Base-by-base conservation (phyloP, 176 grass and related monocot genomes). In the Stipa capillata region DNA sequence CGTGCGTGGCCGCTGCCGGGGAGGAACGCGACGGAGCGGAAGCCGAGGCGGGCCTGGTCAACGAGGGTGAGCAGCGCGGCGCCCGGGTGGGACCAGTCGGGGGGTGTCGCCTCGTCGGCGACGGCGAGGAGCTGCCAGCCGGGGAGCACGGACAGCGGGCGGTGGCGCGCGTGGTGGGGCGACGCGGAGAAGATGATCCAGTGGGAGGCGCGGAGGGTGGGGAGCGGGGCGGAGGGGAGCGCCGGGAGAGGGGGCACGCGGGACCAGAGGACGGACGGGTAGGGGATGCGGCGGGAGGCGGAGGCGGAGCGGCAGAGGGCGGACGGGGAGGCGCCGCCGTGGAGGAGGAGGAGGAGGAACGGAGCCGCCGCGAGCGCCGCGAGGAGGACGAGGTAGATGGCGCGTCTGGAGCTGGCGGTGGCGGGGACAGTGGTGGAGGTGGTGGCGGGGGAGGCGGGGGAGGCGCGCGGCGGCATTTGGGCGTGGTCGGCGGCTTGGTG, bases 61-160 rank as follows among this genome's bases (percentile, higher is more conserved):
- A 79, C 82, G 64, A 94, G 89, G 35, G 91, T 94, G 65, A 97
- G 91, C 72, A 91, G 90, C 65, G 57, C 72, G 58, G 87, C 87
- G 54, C 91, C 94, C 79, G 86, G 93, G 73, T 94, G 82, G 27
- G 91, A 87, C 94, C 94, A 97, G 41, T 63, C 91, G 3, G 74
- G 27, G 0, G 94, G 91, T 1, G 94, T 97, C 8, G 50, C 74
- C 32, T 93, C 89, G 84, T 97, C 85, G 8, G 89, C 89, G 14
- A 97, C 89, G 69, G 89, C 87, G 41, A 97, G 87, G 49, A 97
- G 85, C 71, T 97, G 91, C 91, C 91, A 97, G 7, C 94, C 79
- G 47, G 87, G 88, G 70, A 76, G 37, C 18, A 71, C 66, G 16
- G 82, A 33, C 29, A 94, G 84, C 20, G 82, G 81, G 55, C 86